Base-by-base conservation (phyloP, 768 basidiomycete genomes). In the Boletus rufocinnamomeus region DNA sequence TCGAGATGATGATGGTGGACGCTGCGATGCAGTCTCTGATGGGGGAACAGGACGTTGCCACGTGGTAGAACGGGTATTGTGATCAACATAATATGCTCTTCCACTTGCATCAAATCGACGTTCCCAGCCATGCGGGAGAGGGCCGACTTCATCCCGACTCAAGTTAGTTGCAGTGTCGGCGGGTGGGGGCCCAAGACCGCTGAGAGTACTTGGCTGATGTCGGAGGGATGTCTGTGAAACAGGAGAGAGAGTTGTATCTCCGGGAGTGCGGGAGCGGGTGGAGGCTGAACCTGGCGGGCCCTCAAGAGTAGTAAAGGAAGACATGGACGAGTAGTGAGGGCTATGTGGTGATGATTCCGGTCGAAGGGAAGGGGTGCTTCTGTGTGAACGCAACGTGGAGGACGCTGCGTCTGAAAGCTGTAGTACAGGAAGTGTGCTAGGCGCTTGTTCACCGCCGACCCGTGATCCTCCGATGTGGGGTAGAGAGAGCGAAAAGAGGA, bases 41-140 rank as follows among this genome's bases (percentile, higher is more conserved):
- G 50, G 61, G n/a, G 53, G 37, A 52, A 45, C 44, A 48, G 63
- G 87, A 55, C 85, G 82, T 64, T 84, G 81, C 93, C 93, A 95
- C 23, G 90, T 88, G 38, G 93, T 95, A 10, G 83, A 80, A 58
- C 90, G 84, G 6, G 85, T 84, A 65, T 83, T 88, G 71, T 95
- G 94, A 71, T 96, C 93, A 58, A 95, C 91, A 69, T 89, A 95
- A 74, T 95, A 95, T 25, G 83, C 74, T 56, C 93, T 77, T 5
- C 86, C 86, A 41, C 14, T 63, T 23, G 79, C 77, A 69, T 94
- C 93, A 48, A 80, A 76, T 32, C 93, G 84, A 59, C 91, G 82
- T 70, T 95, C 93, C 91, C 91, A 95, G 6, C 91, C 91, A 25
- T 77, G 71, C 0, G 93, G 92, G 35, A 95, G 77, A 21, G 84